phyloP scores from a whole-genome alignment of 177 flowering plant genomes.

The Tripterygium wilfordii region DNA sequence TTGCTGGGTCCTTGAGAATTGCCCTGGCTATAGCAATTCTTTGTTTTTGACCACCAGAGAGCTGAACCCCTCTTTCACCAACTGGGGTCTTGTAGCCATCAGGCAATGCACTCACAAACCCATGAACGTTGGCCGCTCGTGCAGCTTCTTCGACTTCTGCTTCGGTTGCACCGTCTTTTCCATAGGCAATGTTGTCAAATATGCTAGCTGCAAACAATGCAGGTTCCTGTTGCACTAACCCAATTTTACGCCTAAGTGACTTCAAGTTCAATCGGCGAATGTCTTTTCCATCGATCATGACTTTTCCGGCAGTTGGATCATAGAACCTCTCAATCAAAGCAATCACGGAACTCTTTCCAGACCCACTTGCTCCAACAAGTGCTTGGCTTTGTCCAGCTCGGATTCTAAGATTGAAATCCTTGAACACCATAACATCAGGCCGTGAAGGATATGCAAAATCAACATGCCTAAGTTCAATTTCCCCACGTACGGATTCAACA shows the following conservation, averaged over 20 bases:
- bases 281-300: no score
- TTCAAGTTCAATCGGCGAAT: constrained; percentile 62
- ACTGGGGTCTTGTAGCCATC: constrained; percentile 88
- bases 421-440: constrained; percentile 69
- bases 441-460: constrained; percentile 88
- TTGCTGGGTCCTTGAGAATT: no score
- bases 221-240: constrained; percentile 93
- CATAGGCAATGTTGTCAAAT: constrained; percentile 87
- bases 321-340: constrained; percentile 85
- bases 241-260: constrained; percentile 69
- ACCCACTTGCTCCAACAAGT: constrained; percentile 94
- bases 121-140: constrained; percentile 73
- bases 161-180: constrained; percentile 83
- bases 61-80: no score
- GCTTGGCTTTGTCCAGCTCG: constrained; percentile 96
- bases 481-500: constrained; percentile 70
- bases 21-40: no score
- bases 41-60: no score
- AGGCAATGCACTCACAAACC: constrained; percentile 78
- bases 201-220: constrained; percentile 83
- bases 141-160: constrained; percentile 90
- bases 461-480: constrained; percentile 81
- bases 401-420: no score
- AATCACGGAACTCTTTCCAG: constrained; percentile 92
- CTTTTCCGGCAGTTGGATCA: constrained; percentile 74